Evolutionary conservation across 208 protist genomes (phyloP), one percentile per base, ranked within the genome.

Genomic region (Jaenimonas drosophilae): DNA sequence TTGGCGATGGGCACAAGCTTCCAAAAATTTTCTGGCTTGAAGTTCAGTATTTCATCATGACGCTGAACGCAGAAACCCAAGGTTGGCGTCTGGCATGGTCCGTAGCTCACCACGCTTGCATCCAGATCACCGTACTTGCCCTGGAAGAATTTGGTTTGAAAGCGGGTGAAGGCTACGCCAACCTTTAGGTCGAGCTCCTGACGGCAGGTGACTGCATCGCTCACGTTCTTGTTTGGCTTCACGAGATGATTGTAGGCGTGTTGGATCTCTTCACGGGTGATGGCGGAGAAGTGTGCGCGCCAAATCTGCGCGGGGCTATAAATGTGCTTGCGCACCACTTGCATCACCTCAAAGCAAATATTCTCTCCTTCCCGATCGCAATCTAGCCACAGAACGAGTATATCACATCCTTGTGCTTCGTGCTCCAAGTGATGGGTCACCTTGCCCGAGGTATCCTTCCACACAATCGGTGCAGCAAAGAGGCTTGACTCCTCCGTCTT

Each of bases 301-400:
- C 69, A 96, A 20, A 97, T 93, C 40, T 61, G 77, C 36, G 71
- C 56, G 28, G 68, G 42, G 31, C 61, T 51, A 28, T 66, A 68
- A 37, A 91, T 87, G 40, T 54, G 50, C 6, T 59, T 53, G 17
- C 52, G 56, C 38, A 91, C 80, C 12, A 88, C 80, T 43, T 91
- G 65, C 63, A 97, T 82, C 46, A 97, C 90, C 65, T 98, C 95
- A 65, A 98, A 98, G 67, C 91, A 97, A 45, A 98, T 98, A 54
- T 98, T 98, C 65, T 98, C 94, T 11, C 96, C 96, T 49, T 98
- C 96, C 14, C 94, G 75, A 75, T 98, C 96, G 56, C 93, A 98
- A 54, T 98, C 96, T 1, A 98, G 71, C 81, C 89, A 97, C 17
- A 97, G 64, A 4, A 98, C 83, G 19, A 98, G 63, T 34, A 76